Percentiles rank a stretch among this genome's conserved stretches.
These are phyloP conservation scores for Pseudozyma sp. DNA, from an alignment of 1,284 basidiomycete genomes.

Conservation along the genomic window DNA sequence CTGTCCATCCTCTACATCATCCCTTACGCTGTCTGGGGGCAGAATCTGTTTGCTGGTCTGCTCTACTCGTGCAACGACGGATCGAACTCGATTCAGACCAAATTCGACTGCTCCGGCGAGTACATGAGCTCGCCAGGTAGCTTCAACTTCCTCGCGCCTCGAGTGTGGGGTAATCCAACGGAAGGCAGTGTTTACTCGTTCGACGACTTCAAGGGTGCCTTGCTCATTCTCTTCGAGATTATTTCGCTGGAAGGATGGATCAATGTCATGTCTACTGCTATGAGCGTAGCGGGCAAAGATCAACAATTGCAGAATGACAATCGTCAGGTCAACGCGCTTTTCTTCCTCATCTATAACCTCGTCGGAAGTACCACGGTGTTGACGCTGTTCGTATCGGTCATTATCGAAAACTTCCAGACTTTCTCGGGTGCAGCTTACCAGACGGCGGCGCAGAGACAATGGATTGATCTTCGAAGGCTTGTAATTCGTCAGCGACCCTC, in stretches of 20 bases:
- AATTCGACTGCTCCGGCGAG: slow-evolving; percentile 81
- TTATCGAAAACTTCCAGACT: slow-evolving; percentile 91
- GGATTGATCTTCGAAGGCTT: slow-evolving; percentile 91
- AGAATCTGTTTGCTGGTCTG: slow-evolving; percentile 89
- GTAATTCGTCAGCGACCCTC: slow-evolving; percentile 89
- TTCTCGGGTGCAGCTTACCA: slow-evolving; percentile 79
- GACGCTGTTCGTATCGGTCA: slow-evolving; percentile 76
- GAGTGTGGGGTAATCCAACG: slow-evolving; percentile 88
- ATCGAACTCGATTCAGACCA: slow-evolving; percentile 72
- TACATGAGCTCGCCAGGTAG: slow-evolving; percentile 72
- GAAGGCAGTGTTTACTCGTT: slow-evolving; percentile 89
- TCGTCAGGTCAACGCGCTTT: slow-evolving; percentile 77
- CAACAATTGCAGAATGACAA: slow-evolving; percentile 61
- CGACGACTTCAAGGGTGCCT: slow-evolving; percentile 84
- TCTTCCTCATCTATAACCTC: slow-evolving; percentile 92
- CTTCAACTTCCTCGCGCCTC: slow-evolving; percentile 80
- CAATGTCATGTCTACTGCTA: slow-evolving; percentile 86
- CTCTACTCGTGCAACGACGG: slow-evolving; percentile 88
- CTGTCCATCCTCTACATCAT: slow-evolving; percentile 94
- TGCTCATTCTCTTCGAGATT: slow-evolving; percentile 95
- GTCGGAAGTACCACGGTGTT: slow-evolving; percentile 84
- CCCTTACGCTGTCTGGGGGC: slow-evolving; percentile 96
- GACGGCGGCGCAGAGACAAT: slow-evolving; percentile 90
- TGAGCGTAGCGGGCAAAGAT: slow-evolving; percentile 78
- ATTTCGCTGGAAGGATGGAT: slow-evolving; percentile 95